Percentiles rank a stretch among this genome's conserved stretches.
Conservation (phyloP, 2,329 filamentous ascomycete species). For the Colletotrichum coccodes region DNA sequence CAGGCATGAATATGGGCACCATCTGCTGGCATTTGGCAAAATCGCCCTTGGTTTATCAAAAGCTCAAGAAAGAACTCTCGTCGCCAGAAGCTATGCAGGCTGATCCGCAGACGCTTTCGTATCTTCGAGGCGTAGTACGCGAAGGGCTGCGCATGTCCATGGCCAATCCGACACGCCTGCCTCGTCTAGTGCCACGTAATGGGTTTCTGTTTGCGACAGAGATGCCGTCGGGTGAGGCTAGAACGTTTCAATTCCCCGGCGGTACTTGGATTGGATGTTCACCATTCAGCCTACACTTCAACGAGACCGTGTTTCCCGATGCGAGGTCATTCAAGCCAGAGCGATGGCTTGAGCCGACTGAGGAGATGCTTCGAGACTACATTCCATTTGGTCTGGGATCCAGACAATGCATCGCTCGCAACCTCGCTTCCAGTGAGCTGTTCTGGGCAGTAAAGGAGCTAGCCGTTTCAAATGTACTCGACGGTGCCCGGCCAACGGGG, state of each 20-base stretch:
- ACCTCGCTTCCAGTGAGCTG: slow-evolving; percentile 4
- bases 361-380: neutral
- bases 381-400: neutral
- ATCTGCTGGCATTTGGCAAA: slow-evolving; percentile 4
- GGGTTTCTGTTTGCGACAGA: neutral
- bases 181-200: neutral
- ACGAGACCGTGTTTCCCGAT: neutral
- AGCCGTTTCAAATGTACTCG: neutral
- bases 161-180: slow-evolving; percentile 3
- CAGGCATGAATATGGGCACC: slow-evolving; percentile 5
- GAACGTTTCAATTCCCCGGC: neutral
- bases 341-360: neutral
- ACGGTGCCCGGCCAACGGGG: neutral
- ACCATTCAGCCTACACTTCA: neutral
- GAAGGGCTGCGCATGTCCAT: slow-evolving; percentile 2
- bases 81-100: neutral
- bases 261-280: neutral
- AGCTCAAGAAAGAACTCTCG: neutral
- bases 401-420: slow-evolving; percentile 2
- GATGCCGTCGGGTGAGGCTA: neutral
- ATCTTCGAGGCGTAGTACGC: neutral
- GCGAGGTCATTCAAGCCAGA: neutral
- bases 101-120: slow-evolving; percentile 1
- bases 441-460: neutral
- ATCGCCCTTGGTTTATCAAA: neutral